These are phyloP conservation scores for Ensete glaucum DNA, from an alignment of 176 grass and related monocot genomes.

Conservation along the genomic window DNA sequence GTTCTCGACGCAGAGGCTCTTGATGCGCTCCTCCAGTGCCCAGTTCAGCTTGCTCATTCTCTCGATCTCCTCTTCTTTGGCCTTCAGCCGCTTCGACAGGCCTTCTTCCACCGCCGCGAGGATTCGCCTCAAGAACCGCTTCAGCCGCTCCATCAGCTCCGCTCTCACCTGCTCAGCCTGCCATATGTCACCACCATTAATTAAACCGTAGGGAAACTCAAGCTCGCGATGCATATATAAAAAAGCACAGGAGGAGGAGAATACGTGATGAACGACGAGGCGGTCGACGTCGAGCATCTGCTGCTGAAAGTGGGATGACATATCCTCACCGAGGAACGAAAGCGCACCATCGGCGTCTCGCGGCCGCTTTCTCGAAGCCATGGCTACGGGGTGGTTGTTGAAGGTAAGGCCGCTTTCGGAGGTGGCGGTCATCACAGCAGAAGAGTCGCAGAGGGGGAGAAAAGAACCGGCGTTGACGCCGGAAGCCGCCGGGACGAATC, in stretches of 20 bases:
- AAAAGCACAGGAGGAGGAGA: neutral
- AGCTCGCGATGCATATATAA: too few species aligned
- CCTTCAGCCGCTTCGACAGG: constrained; percentile 39
- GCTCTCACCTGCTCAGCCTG: constrained; percentile 42
- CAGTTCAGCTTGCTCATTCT: constrained; percentile 37
- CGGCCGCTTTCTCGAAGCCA: constrained; percentile 5
- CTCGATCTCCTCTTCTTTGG: constrained; percentile 54
- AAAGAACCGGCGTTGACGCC: neutral
- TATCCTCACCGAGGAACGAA: constrained; percentile 17
- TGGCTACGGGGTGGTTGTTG: constrained; percentile 6
- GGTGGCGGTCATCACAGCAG: constrained; percentile 5
- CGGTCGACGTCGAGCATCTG: constrained; percentile 52
- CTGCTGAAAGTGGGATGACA: constrained; percentile 34
- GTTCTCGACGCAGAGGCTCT: constrained; percentile 37
- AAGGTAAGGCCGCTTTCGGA: constrained; percentile 43
- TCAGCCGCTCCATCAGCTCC: constrained; percentile 34
- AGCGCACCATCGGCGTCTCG: constrained; percentile 7
- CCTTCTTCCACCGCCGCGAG: constrained; percentile 25
- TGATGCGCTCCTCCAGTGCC: constrained; percentile 43
- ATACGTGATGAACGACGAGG: constrained; percentile 49
- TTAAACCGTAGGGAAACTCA: too few species aligned
- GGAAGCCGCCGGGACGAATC: neutral
- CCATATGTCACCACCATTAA: neutral
- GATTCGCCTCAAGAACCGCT: constrained; percentile 26
- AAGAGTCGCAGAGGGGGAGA: constrained; percentile 9